Base-by-base conservation (phyloP, 345 rosid species). In the Clausena lansium region DNA sequence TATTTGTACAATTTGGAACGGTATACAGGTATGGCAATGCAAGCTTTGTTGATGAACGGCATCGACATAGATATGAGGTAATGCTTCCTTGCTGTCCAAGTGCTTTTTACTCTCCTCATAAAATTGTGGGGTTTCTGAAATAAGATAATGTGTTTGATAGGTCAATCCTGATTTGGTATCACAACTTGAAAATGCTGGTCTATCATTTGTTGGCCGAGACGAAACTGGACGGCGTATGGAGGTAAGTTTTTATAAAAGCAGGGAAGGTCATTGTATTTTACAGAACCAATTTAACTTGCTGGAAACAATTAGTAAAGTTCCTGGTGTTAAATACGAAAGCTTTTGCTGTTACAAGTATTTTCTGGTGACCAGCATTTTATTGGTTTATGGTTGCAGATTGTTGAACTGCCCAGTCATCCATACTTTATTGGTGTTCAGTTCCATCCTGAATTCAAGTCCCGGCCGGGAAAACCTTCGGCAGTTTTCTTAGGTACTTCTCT, bases 371-470 rank as follows among this genome's bases (percentile, higher is more conserved):
- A 67, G 67, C 62, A 39, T 76, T n/a, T 76, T 67, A 27, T 77
- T 77, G 41, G 33, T 60, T 7, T 70, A 58, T 76, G 64, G 38
- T 70, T 82, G 83, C 86, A 91, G 93, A 74, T 91, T 71, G 83
- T 91, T 39, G 93, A 91, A 80, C 79, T 91, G 59, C 82, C 79
- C n/a, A 82, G 75, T 32, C 93, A 89, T 85, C 93, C 93, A 13
- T 91, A 87, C 81, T 89, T 85, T 78, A 83, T 91, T 17, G 92
- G 97, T 75, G 93, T 76, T 80, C 99, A 95, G 87, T 95, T 92
- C 83, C 99, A 95, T 84, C 99, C 99, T 24, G 99, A 95, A 79
- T 95, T 92, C 77, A 95, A 95, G 81, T 95, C 99, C 71, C 89
- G 98, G 81, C 97, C 99, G 0, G 98, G 97, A 79, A 89, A 91